Percentiles rank a stretch among this genome's conserved stretches.
Conservation (phyloP, 768 basidiomycete species). For the Lactarius tabidus region DNA sequence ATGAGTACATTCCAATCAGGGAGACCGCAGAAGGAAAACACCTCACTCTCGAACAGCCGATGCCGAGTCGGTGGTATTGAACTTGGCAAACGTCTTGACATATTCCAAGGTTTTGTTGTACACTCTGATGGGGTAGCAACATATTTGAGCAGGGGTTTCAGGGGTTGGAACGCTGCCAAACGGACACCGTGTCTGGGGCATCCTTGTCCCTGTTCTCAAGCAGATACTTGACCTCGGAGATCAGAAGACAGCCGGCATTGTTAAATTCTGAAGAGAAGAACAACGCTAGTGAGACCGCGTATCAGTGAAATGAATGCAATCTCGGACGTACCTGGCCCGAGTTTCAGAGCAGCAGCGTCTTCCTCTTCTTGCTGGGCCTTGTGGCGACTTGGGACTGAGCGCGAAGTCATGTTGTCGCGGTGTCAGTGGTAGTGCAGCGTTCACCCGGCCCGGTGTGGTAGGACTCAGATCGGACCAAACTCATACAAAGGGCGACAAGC, state of each 20-base stretch:
- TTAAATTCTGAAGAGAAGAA: conserved; percentile 63
- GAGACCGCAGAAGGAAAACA: not conserved
- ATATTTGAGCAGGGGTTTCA: not conserved
- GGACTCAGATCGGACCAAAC: not conserved
- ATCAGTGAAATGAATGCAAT: not conserved
- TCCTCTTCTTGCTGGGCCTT: conserved; percentile 70
- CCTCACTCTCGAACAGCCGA: conserved; percentile 63
- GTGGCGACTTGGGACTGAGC: conserved; percentile 53
- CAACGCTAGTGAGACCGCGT: conserved; percentile 1
- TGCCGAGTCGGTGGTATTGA: conserved; percentile 79
- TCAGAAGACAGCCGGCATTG: conserved; percentile 85
- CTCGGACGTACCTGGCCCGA: conserved; percentile 56
- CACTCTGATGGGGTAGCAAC: conserved; percentile 46
- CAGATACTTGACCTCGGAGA: conserved; percentile 89
- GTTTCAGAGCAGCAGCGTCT: conserved; percentile 80
- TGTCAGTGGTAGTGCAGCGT: conserved; percentile 2
- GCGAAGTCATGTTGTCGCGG: conserved; percentile 45
- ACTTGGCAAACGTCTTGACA: conserved; percentile 87
- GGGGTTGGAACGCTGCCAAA: conserved; percentile 13
- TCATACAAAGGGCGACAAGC: not conserved
- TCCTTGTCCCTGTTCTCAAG: conserved; percentile 85
- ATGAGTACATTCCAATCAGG: not conserved
- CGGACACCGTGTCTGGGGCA: conserved; percentile 82
- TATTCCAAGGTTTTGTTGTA: conserved; percentile 93
- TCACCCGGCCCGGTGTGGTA: not conserved